A percentile compares a stretch with the other conserved stretches of the same genome.
These are phyloP conservation scores for Mucor velutinosus DNA, from an alignment of 371 early-diverging fungal species.

Conservation along the genomic window DNA sequence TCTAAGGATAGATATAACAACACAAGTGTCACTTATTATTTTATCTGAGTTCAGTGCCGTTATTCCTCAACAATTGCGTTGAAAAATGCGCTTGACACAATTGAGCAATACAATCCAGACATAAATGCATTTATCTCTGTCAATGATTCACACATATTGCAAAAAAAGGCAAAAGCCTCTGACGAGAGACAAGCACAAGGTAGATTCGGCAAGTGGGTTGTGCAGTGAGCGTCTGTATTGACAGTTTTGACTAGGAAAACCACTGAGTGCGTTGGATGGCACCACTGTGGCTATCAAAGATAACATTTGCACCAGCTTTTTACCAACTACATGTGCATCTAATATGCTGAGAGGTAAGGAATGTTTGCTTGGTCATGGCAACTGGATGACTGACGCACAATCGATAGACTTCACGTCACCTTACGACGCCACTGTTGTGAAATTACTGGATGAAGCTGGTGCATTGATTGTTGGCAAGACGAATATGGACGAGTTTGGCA, in stretches of 20 bases:
- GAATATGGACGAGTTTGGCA: slow-evolving; percentile 98
- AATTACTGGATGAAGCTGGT: slow-evolving; percentile 64
- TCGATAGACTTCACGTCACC: slow-evolving; percentile 71
- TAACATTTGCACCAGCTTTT: slow-evolving; percentile 65
- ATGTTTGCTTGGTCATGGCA: too few species aligned
- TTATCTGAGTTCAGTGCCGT: background rate
- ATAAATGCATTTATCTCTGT: slow-evolving; percentile 45
- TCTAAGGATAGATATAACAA: background rate
- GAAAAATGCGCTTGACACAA: slow-evolving; percentile 22
- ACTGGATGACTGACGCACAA: background rate
- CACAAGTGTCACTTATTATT: background rate
- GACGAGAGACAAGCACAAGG: slow-evolving; percentile 15
- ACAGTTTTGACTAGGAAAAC: background rate
- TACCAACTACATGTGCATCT: slow-evolving; percentile 76
- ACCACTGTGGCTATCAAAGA: slow-evolving; percentile 72
- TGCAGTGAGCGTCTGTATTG: background rate
- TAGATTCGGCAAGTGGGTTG: background rate
- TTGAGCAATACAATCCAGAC: slow-evolving; percentile 27
- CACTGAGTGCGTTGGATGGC: slow-evolving; percentile 56
- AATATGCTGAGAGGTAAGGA: slow-evolving; percentile 61
- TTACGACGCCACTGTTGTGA: slow-evolving; percentile 78
- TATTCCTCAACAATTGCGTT: slow-evolving; percentile 16
- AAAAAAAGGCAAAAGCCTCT: slow-evolving; percentile 7
- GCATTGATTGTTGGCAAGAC: slow-evolving; percentile 81
- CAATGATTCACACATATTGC: slow-evolving; percentile 5